Base-by-base conservation (phyloP, 2,329 filamentous ascomycete species). In the Aspergillus tamarii region DNA sequence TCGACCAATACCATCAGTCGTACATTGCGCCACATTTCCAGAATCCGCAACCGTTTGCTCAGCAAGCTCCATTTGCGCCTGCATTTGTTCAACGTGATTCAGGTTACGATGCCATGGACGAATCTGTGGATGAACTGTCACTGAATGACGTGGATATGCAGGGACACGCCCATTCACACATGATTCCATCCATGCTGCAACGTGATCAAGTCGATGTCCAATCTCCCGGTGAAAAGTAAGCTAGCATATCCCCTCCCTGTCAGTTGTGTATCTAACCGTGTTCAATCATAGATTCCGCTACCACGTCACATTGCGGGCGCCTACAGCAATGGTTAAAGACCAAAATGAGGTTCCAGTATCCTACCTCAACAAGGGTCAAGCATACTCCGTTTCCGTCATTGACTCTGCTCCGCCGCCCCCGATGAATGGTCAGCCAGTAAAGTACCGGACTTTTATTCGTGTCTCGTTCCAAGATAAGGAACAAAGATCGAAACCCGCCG, bases 381-480 rank as follows among this genome's bases (percentile, higher is more conserved):
- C 93, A 19, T 99, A 99, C 76, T 91, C 92, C 0, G 83, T 99
- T 21, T 91, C 91, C 2, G 86, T 99, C 32, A 83, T 91, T 54
- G 95, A 99, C 74, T 95, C 91, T 0, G 83, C 84, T 7, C 87
- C 90, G 1, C 82, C 85, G 1, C 82, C 85, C 1, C 79, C 89
- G 5, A 84, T 87, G 2, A 81, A 86, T 39, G 77, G 82, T 0
- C 85, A 85, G 5, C 89, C 88, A 10, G 83, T 89, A 16, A 90
- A 87, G 68, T 97, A 97, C 75, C 88, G 95, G 60, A 98, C 94
- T 0, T 97, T 91, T 75, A 87, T 99, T 54, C 90, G 95, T n/a
- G 89, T 99, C 54, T 97, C 94, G 0, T 99, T 98, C 72, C 94
- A 99, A 76, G 95, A 99, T 66, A 93, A 97, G 66, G 91, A 96